Evolutionary conservation across 306 rosid genomes (phyloP), one percentile per base, ranked within the genome.

Genomic region (Vicia sativa): DNA sequence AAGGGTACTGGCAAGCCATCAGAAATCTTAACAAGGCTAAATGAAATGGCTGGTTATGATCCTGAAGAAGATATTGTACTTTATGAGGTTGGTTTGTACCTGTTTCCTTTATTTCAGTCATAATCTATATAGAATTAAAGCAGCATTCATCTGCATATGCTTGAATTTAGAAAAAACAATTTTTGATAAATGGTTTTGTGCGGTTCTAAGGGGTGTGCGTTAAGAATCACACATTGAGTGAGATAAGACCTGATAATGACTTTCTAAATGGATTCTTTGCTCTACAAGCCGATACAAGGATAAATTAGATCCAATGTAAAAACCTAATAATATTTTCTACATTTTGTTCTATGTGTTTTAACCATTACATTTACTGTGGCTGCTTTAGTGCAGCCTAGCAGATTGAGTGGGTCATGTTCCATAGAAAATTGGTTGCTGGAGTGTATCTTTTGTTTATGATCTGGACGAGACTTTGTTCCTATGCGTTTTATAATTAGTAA

Each of bases 1-100:
- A 81, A 77, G 79, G 39, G 77, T 29, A 72, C 74, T 73, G 81
- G 85, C 48, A 81, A 77, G 60, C 79, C 85, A 31, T 67, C 59
- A 44, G 85, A 77, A 73, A 64, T 77, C 43, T 39, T 81, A 44
- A 56, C 57, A 14, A 73, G 28, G 57, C 56, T 81, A 50, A 81
- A 77, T 77, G 76, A 81, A 81, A 48, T 81, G 82, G 82, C 85
- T 73, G 82, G 85, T 62, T 81, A 72, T 73, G 79, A 62, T 71
- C 76, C 82, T 18, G 79, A 81, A 38, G 85, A 81, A 72, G 85
- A 81, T 58, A 73, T 73, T 72, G 76, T 64, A 62, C 79, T 81
- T 28, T 77, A 77, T 73, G 85, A 81, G 85, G 85, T 81, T 77
- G 67, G 81, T 81, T 72, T 80, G 43, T 62, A 53, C 53, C 53